phyloP scores from a whole-genome alignment of 495 filamentous ascomycete species.

The Hypoxylon intermedium region DNA sequence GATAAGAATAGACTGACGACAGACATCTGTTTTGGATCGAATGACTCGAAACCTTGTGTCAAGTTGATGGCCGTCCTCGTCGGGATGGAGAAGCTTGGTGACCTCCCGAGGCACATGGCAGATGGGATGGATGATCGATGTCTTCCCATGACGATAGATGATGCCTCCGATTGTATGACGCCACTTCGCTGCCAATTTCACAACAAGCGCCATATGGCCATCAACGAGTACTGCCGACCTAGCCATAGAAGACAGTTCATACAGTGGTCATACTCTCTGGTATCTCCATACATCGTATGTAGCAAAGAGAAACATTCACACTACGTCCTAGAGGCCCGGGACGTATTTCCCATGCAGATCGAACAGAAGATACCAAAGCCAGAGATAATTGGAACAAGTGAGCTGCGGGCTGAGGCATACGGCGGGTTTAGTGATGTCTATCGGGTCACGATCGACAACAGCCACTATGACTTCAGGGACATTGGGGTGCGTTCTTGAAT shows the following conservation, averaged over 20 bases:
- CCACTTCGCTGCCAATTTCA: conserved; percentile 8
- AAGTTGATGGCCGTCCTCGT: conserved; percentile 22
- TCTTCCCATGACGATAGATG: conserved; percentile 16
- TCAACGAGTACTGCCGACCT: conserved; percentile 1
- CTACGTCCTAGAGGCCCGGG: conserved; percentile 5
- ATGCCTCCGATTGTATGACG: not conserved
- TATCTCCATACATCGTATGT: conserved; percentile 8
- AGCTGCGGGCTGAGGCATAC: not conserved
- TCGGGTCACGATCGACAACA: conserved; percentile 16
- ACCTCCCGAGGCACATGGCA: conserved; percentile 11
- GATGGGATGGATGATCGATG: conserved; percentile 27
- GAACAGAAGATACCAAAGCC: not conserved
- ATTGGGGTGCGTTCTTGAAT: conserved; percentile 17
- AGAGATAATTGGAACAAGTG: not conserved
- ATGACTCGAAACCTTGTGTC: not conserved
- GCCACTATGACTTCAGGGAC: conserved; percentile 17
- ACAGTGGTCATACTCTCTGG: conserved; percentile 20
- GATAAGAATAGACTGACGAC: conserved; percentile 12
- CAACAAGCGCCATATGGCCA: not conserved
- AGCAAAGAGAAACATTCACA: conserved; percentile 10
- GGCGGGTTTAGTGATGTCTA: conserved; percentile 30
- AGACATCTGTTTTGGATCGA: conserved; percentile 9
- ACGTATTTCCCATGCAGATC: conserved; percentile 21
- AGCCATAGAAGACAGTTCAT: not conserved
- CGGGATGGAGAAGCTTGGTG: not conserved